Evolutionary conservation across 2,329 filamentous ascomycete genomes (phyloP), one percentile per base, ranked within the genome.

Genomic region (Alternaria metachromatica): DNA sequence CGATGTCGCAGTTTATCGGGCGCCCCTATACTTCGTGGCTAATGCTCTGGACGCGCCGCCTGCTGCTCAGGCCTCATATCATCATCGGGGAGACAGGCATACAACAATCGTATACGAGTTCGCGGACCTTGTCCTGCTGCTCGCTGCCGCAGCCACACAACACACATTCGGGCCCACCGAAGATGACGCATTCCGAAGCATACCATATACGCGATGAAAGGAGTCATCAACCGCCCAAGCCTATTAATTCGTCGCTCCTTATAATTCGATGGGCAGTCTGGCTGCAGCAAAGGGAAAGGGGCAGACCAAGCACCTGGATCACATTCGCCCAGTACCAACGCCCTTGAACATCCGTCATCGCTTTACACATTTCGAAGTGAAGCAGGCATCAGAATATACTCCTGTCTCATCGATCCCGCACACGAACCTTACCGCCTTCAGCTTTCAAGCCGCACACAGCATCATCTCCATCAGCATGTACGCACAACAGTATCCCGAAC

Each of bases 301-400:
- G 33, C 33, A n/a, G 33, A 37, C 7, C 33, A n/a, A 37, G 33
- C 33, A 37, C 13, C 30, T n/a, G 13, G 13, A 1, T 64, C 66
- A 64, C 71, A 30, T 63, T 68, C 46, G 37, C 67, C 66, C 63
- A 12, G 25, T 33, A 54, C 70, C 60, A 60, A 48, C 60, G 67
- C 67, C 60, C 71, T 30, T 70, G 61, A 62, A 67, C 70, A 58
- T 64, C 67, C 69, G 68, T 69, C 46, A 65, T 70, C 68, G 67
- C 70, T 70, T 72, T 76, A 71, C 72, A 73, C 60, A 70, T 64
- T 58, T 72, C 70, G 63, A 73, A 75, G 71, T 79, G 75, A 63
- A 80, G 72, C 76, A 72, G 72, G 72, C 75, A 69, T 64, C 58
- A 69, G 69, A 70, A 72, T 72, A 70, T 66, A 58, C 64, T 68